Base-by-base conservation (phyloP, 163 green algal genomes). In the Smithsoniella earleae region DNA sequence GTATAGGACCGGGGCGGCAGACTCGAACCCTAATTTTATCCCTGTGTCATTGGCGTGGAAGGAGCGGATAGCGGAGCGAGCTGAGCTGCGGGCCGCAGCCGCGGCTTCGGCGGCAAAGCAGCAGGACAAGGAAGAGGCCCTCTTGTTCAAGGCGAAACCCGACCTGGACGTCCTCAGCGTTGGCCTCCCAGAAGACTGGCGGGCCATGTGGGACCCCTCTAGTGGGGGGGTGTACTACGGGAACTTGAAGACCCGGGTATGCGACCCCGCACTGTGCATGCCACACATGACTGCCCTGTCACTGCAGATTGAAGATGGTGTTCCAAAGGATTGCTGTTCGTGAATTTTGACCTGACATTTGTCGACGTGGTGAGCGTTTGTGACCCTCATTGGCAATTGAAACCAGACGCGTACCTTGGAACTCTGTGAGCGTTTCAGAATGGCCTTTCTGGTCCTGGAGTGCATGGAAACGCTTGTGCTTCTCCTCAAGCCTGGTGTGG, bases 221-320 rank as follows among this genome's bases (percentile, higher is more conserved):
- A 65, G 36, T 13, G 44, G 44, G 6, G 72, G 74, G 25, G 76
- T 80, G 38, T 80, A 78, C 63, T 80, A 80, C 46, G 74, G 74
- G 18, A 75, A 80, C 45, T 8, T 77, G 2, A 18, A 45, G 22
- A 80, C 74, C 36, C 58, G 66, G 64, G 46, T 73, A 33, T 31
- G 58, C 27, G 8, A 13, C 13, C 5, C 49, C 49, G 44, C 20
- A 20, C 1, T 54, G 1, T n/a, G n/a, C n/a, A n/a, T n/a, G n/a
- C n/a, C n/a, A n/a, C n/a, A n/a, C n/a, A n/a, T n/a, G n/a, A n/a
- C n/a, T n/a, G n/a, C n/a, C n/a, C n/a, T n/a, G n/a, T n/a, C n/a
- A n/a, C n/a, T n/a, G n/a, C n/a, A n/a, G n/a, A n/a, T n/a, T n/a
- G n/a, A n/a, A n/a, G n/a, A n/a, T n/a, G n/a, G n/a, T n/a, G n/a